Conservation (phyloP, 2,329 filamentous ascomycete genomes). For the Arthrinium puccinioides region DNA sequence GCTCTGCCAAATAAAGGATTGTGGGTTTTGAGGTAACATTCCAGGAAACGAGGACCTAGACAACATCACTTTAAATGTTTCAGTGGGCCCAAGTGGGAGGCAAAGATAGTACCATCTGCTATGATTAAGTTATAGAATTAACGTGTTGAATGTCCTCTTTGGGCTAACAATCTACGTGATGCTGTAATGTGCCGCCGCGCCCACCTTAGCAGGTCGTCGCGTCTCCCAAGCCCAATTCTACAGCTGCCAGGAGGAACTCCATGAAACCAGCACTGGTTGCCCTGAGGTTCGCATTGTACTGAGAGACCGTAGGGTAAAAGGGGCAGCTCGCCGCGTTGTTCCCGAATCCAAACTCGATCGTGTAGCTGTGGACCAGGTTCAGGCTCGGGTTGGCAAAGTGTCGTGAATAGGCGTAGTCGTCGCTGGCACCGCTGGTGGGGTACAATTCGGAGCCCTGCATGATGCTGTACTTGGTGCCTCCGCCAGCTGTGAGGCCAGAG, state of each 20-base stretch:
- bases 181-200: too few relatives aligned
- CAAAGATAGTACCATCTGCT: too few relatives aligned
- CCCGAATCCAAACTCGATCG: conserved; percentile 39
- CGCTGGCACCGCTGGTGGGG: conserved; percentile 35
- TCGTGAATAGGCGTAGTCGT: conserved; percentile 39
- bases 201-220: conserved; percentile 1
- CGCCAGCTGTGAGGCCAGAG: conserved; percentile 29
- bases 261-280: conserved; percentile 40
- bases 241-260: conserved; percentile 30
- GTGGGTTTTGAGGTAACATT: too few relatives aligned
- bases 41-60: too few relatives aligned
- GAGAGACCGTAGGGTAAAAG: conserved; percentile 37
- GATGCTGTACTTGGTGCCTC: conserved; percentile 22
- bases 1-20: too few relatives aligned
- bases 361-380: conserved; percentile 33
- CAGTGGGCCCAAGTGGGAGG: too few relatives aligned
- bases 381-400: conserved; percentile 29
- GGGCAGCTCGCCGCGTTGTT: conserved; percentile 25
- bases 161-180: too few relatives aligned
- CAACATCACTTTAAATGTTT: too few relatives aligned
- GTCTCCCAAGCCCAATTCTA: conserved; percentile 6
- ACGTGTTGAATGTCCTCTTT: too few relatives aligned
- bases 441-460: conserved; percentile 34
- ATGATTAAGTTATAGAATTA: too few relatives aligned
- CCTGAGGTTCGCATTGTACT: conserved; percentile 35